phyloP scores from a whole-genome alignment of 441 rosid genomes.

The Pelargonium australe region DNA sequence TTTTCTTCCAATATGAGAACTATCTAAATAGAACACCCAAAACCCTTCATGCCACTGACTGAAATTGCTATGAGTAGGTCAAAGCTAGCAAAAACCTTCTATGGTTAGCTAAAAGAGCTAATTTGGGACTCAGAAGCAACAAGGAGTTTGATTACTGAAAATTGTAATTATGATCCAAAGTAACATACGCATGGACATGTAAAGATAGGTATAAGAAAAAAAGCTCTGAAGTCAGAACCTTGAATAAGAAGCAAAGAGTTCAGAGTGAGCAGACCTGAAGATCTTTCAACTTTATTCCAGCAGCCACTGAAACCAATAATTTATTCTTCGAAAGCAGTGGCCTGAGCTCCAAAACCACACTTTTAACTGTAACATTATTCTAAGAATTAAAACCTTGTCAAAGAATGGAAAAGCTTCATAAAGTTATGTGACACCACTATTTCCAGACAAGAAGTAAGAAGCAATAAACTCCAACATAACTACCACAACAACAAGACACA shows the following conservation, averaged over 20 bases:
- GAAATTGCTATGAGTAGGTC: neutral
- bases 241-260: conserved; percentile 9
- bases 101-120: neutral
- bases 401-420: neutral
- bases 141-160: neutral
- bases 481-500: neutral
- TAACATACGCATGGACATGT: neutral
- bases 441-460: no score
- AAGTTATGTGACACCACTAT: neutral
- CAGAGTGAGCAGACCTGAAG: conserved; percentile 47
- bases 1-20: no score
- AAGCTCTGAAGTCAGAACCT: neutral
- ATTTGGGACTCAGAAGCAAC: neutral
- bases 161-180: neutral
- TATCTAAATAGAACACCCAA: neutral
- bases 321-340: conserved; percentile 54
- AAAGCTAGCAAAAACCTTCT: neutral
- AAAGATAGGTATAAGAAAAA: no score
- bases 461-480: neutral
- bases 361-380: conserved; percentile 48
- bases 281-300: conserved; percentile 73
- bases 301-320: conserved; percentile 85
- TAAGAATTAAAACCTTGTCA: neutral
- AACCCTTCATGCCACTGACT: neutral
- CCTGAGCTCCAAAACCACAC: conserved; percentile 49